Conservation (phyloP, 257 asterid genomes). For the Solanum boliviense region DNA sequence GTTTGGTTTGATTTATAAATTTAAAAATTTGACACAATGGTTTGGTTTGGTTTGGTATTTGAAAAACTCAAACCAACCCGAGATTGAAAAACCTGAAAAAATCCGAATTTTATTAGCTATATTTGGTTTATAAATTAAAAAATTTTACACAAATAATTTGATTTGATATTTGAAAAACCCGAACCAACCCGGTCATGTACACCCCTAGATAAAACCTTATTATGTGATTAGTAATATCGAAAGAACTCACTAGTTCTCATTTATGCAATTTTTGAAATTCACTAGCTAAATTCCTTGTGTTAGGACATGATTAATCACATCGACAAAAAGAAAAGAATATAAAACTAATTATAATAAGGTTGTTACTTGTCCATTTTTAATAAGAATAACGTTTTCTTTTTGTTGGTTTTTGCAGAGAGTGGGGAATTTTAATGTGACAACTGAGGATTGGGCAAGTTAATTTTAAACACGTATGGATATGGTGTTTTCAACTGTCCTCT, state of each 20-base stretch:
- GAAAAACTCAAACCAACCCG: too few species aligned
- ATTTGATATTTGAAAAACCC: too few species aligned
- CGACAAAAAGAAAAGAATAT: not conserved
- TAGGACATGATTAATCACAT: not conserved
- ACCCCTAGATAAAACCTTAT: not conserved
- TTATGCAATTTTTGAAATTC: not conserved
- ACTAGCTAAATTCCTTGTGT: not conserved
- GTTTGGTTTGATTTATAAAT: too few species aligned
- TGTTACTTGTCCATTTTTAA: not conserved
- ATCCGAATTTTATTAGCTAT: too few species aligned
- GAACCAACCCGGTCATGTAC: too few species aligned
- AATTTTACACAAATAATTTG: too few species aligned
- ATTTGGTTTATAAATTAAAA: too few species aligned
- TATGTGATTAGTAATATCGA: not conserved
- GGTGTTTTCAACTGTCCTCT: not conserved
- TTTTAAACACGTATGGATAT: not conserved
- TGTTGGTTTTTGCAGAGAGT: not conserved
- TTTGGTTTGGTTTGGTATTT: too few species aligned
- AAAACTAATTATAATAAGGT: not conserved
- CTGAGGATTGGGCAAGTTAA: not conserved
- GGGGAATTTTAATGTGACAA: not conserved
- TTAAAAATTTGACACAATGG: too few species aligned
- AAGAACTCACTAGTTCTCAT: not conserved
- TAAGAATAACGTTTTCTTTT: not conserved
- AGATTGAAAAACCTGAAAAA: too few species aligned